Evolutionary conservation across 2,329 filamentous ascomycete genomes (phyloP), one percentile per base, ranked within the genome.

Genomic region (Phaeosphaeriaceae sp.): DNA sequence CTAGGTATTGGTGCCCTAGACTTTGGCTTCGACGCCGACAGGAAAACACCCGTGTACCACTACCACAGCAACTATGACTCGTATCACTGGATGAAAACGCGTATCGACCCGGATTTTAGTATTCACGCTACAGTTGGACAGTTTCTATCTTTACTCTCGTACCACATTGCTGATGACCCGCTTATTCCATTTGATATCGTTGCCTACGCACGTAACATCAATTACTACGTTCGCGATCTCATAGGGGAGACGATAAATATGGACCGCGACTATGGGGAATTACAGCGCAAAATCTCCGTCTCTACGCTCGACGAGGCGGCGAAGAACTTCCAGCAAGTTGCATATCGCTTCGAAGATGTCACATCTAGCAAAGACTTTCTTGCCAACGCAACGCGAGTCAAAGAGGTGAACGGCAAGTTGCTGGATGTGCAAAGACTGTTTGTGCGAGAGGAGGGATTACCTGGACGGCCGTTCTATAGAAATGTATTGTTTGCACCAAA

Each of bases 51-150:
- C 0, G 57, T 77, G 9, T 77, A 76, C 50, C 74, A 74, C 41
- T 76, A 76, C 54, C 74, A 76, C 54, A 70, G 64, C 41, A 58
- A 52, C 50, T 77, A 77, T 65, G 55, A 77, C 51, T 58, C 68
- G 35, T 78, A 74, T 42, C 67, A 74, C 46, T 80, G 78, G 78
- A 79, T 80, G 77, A 60, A 58, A 1, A 74, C 65, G 0, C 77
- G 68, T 43, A 77, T 75, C 16, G 77, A 80, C 52, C 75, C 76
- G 0, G 76, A 71, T 9, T 80, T 77, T 57, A 61, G 67, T 32
- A 67, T 74, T 4, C 78, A 80, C 50, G 64, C 66, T 1, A 74
- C 72, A 5, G 75, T 79, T 55, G 75, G 74, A 4, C 73, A 77
- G 44, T 72, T 66, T 33, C 42, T 74, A 2, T 52, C 68, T 1